Base-by-base conservation (phyloP, 1,139 yeast species). In the Meyerozyma guilliermondii region DNA sequence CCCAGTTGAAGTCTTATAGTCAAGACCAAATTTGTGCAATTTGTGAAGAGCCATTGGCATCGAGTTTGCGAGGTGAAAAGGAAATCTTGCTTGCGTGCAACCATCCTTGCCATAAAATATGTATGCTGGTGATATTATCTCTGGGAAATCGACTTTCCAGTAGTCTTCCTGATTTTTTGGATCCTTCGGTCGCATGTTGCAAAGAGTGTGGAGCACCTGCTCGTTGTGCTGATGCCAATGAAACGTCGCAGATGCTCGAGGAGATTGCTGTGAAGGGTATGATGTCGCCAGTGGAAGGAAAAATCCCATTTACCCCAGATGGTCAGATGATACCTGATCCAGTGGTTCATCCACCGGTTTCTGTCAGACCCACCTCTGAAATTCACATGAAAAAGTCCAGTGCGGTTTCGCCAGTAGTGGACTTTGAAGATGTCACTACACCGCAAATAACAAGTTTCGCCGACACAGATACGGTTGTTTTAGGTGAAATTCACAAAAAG, bases 51-150 rank as follows among this genome's bases (percentile, higher is more conserved):
- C 48, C 46, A 3, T 48, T 65, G 29, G 43, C 48, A 4, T 28
- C 35, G 7, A 41, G 35, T 23, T 42, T 49, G 13, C 47, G 47
- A 2, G 66, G 63, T 7, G 66, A 63, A 37, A 51, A 50, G 13
- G 46, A 58, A n/a, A 43, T 63, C 17, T 58, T 54, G 38, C 51
- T 65, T 35, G 50, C 56, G 5, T 65, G 71, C 43, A 49, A 52
- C 10, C 68, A 65, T 48, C 41, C 48, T 29, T 60, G 66, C 40
- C 71, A 65, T 45, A 53, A 59, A 39, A 62, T 62, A 34, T 65
- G 71, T 43, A 54, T 62, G 17, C 44, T 45, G 8, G 43, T 48
- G 11, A 50, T 50, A 48, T 42, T 49, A 6, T 33, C 36, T n/a
- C 36, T 5, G 24, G 36, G 20, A 9, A 14, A 17, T 11, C 23